Conservation (phyloP, 768 basidiomycete genomes). For the Macrocybe gigantea region DNA sequence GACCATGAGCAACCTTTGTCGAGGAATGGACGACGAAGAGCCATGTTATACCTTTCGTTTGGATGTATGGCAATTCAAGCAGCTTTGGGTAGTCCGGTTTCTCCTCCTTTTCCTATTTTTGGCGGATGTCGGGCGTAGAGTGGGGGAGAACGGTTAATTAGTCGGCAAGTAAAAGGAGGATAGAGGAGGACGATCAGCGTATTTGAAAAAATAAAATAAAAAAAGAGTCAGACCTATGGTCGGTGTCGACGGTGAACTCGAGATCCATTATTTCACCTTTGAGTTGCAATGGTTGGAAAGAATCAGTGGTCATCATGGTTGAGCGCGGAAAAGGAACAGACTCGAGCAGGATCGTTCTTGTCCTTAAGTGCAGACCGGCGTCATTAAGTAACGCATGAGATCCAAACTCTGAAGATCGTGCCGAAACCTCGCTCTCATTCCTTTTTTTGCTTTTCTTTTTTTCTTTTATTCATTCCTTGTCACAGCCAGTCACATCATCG, state of each 20-base stretch:
- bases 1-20: constrained; percentile 9
- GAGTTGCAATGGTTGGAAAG: constrained; percentile 54
- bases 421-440: constrained; percentile 10
- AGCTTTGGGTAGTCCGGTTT: constrained; percentile 89
- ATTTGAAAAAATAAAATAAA: no score
- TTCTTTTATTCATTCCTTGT: no score
- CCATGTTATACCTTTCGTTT: constrained; percentile 62
- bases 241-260: constrained; percentile 65
- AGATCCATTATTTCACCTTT: constrained; percentile 78
- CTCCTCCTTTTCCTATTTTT: constrained; percentile 75
- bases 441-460: constrained; percentile 7
- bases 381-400: constrained; percentile 55
- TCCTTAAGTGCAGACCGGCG: constrained; percentile 50
- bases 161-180: constrained; percentile 35
- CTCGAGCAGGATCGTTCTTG: constrained; percentile 38
- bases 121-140: constrained; percentile 38
- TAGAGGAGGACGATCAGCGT: constrained; percentile 9
- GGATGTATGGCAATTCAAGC: constrained; percentile 87
- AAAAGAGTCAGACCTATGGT: constrained; percentile 44
- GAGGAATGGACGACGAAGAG: constrained; percentile 22
- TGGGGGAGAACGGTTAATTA: constrained; percentile 39
- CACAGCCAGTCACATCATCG: no score
- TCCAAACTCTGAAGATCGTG: constrained; percentile 37
- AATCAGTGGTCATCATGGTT: constrained; percentile 51
- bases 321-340: constrained; percentile 43